Base-by-base conservation (phyloP, 305 asterid species). In the Solanum hybrid region DNA sequence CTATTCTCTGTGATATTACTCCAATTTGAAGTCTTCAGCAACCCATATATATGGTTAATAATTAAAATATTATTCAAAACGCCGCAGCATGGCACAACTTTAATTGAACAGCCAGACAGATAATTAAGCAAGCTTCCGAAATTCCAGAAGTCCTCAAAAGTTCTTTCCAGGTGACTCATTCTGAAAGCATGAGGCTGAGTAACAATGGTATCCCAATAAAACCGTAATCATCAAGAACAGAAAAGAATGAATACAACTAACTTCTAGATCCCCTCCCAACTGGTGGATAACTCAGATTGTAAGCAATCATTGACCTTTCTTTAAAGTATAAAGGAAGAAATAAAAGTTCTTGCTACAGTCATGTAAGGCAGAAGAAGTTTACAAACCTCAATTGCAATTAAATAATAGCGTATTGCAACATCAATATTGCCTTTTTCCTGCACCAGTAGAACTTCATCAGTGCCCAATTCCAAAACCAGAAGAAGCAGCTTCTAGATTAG, bases 361-460 rank as follows among this genome's bases (percentile, higher is more conserved):
- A 28, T 26, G 37, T 46, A 83, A 83, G 87, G 74, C 73, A 51
- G 39, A 18, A 40, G 40, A 83, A 46, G 91, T 88, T 86, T 81
- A 91, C 97, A 86, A 89, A 97, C 99, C 99, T 97, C 99, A 89
- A 97, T 97, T 16, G 99, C 99, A 91, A 94, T 89, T 94, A 97
- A 92, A 94, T 97, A 97, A 93, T 95, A 97, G 90, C 97, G 99
- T 92, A 97, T 95, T 89, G 99, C 99, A 51, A 94, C 91, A 90
- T 97, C 99, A 37, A 97, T 94, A 88, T 97, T 96, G 92, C 99
- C 99, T 93, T 97, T 97, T 94, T 97, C 99, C 99, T 97, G 98
- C 42, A 46, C 28, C 71, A 87, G 74, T 3, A 75, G 11, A 86
- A 81, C 73, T 42, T n/a, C 18, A 67, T 29, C 37, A 40, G 61